Evolutionary conservation across 768 basidiomycete genomes (phyloP).

Genomic region (Cystofilobasidium ferigula): DNA sequence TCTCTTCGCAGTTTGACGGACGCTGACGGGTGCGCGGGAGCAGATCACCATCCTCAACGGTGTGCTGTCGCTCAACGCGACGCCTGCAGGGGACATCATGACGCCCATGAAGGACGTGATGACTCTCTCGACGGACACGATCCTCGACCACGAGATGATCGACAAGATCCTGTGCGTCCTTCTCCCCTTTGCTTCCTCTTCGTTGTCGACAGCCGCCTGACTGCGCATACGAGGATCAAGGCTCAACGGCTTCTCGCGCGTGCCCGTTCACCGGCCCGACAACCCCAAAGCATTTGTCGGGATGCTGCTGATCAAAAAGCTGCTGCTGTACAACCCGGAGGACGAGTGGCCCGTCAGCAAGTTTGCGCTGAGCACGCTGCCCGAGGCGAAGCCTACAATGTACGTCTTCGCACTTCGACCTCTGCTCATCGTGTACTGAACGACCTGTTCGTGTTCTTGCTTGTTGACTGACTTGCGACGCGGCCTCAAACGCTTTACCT

Average conservation of each 20-base stretch:
- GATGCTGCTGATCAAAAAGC: constrained; percentile 73
- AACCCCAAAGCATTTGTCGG: constrained; percentile 64
- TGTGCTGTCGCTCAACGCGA: constrained; percentile 39
- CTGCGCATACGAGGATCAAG: neutral
- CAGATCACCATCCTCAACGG: constrained; percentile 39
- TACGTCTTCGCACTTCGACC: constrained; percentile 44
- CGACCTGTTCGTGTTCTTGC: too few relatives aligned
- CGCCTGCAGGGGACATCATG: constrained; percentile 46
- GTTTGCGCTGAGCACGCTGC: constrained; percentile 70
- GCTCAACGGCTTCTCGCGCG: constrained; percentile 70
- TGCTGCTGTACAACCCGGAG: constrained; percentile 81
- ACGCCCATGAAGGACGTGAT: constrained; percentile 56
- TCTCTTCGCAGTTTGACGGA: neutral
- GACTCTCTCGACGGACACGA: constrained; percentile 61
- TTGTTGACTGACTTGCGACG: too few relatives aligned
- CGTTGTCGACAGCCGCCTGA: constrained; percentile 2
- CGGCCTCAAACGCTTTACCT: neutral
- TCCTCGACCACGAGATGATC: constrained; percentile 66
- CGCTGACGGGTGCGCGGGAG: too few relatives aligned
- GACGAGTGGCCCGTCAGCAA: constrained; percentile 57
- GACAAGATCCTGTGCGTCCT: constrained; percentile 53
- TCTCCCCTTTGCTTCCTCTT: neutral
- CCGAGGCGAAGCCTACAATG: constrained; percentile 76
- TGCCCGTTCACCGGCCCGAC: constrained; percentile 70
- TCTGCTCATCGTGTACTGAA: too few relatives aligned